Base-by-base conservation (phyloP, 441 rosid genomes). In the Capsella rubella region DNA sequence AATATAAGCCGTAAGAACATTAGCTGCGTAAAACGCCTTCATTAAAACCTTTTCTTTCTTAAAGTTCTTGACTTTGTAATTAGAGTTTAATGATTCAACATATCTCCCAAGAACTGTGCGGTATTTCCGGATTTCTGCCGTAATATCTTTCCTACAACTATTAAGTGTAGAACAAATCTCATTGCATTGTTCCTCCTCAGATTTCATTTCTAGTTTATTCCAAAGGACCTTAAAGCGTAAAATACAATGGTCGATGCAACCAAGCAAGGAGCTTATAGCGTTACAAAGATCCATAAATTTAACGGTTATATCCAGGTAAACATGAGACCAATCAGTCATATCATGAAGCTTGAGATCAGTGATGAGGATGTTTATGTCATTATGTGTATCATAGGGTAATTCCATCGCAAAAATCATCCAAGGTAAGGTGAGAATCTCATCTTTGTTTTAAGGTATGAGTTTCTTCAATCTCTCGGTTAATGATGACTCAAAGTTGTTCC, bases 241-340 rank as follows among this genome's bases (percentile, higher is more conserved):
- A 88, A 62, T 84, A 85, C 45, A 90, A 87, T 75, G 84, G 76
- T 86, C 55, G 29, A 90, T 86, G 65, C 89, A 64, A 4, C 88
- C 42, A 55, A 90, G 81, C 82, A 83, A 90, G 3, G 94, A 86
- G 80, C 87, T 88, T 69, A 88, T 85, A 49, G 82, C 86, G 72
- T 71, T 86, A 69, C 88, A 86, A 11, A 92, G 69, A 78, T 90
- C 97, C 12, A 90, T 90, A 73, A 90, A 71, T 82, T 87, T 92
- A 71, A 82, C 87, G 71, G 89, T 90, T 68, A 88, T 84, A 73
- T 92, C 91, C 50, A 87, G 70, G 84, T 92, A 92, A 37, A 87
- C 84, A 67, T 90, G 89, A 21, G 87, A 81, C 96, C 97, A 37
- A 58, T 86, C 90, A 31, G 82, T 60, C 15, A 88, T 58, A 18